Evolutionary conservation across 1,284 basidiomycete genomes (phyloP).

Genomic region (Apiotrichum domesticum): DNA sequence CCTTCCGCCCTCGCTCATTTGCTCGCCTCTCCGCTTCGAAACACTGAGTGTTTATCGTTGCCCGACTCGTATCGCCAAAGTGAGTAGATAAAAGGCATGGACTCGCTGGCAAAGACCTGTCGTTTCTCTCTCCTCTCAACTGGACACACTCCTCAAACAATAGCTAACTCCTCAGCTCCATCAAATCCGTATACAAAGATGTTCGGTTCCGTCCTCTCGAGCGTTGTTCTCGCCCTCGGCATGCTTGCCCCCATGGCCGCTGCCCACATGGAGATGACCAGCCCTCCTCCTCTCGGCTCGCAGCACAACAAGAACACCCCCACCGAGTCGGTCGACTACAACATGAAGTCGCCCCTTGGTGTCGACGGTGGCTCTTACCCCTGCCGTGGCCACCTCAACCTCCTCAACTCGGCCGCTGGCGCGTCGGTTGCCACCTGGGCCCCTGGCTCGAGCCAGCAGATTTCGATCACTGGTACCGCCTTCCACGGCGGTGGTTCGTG

Average conservation of each 20-base stretch:
- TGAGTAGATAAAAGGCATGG: too few relatives aligned
- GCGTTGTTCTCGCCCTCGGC: not conserved
- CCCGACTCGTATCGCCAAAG: too few relatives aligned
- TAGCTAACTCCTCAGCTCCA: not conserved
- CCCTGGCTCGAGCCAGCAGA: constrained; percentile 30
- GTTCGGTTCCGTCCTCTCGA: not conserved
- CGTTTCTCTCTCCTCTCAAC: too few relatives aligned
- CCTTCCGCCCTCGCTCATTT: too few relatives aligned
- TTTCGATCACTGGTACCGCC: constrained; percentile 36
- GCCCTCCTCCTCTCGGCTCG: constrained; percentile 36
- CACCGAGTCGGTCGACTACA: constrained; percentile 39
- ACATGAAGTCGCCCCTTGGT: constrained; percentile 41
- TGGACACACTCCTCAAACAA: too few relatives aligned
- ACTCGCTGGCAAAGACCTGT: too few relatives aligned
- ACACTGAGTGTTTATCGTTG: too few relatives aligned
- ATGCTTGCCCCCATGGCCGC: constrained; percentile 16
- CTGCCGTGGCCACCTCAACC: constrained; percentile 47
- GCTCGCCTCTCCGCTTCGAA: too few relatives aligned
- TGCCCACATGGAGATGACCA: constrained; percentile 41
- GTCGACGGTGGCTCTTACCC: constrained; percentile 31
- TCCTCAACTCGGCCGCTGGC: constrained; percentile 14
- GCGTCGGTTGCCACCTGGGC: constrained; percentile 35
- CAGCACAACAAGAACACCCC: constrained; percentile 32
- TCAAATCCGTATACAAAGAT: not conserved
- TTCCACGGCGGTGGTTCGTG: constrained; percentile 47